phyloP scores from a whole-genome alignment of 345 rosid species.

The Sisymbrium altissimum region DNA sequence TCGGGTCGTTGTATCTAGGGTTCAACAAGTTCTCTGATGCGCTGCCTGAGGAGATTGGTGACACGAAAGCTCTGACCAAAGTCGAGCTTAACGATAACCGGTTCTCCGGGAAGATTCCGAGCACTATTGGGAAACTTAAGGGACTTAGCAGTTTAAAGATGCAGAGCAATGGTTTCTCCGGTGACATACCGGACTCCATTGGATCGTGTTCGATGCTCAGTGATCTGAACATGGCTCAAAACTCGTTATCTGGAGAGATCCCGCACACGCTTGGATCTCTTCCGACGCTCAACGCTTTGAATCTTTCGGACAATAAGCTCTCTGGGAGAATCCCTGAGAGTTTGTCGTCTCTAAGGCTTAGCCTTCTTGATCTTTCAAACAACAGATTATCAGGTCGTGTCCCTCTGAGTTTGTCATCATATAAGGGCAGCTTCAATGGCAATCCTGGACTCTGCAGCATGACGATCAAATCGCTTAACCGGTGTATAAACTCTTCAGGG shows the following conservation, averaged over 20 bases:
- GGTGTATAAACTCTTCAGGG: constrained; percentile 46
- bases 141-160: constrained; percentile 49
- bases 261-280: constrained; percentile 66
- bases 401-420: constrained; percentile 68
- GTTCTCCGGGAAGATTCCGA: constrained; percentile 62
- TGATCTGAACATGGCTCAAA: constrained; percentile 61
- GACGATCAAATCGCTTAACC: constrained; percentile 48
- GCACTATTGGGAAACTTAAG: constrained; percentile 51
- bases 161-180: constrained; percentile 60
- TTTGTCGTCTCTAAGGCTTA: constrained; percentile 62
- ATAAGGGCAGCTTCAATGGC: constrained; percentile 70
- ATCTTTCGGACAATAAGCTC: constrained; percentile 63
- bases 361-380: constrained; percentile 78
- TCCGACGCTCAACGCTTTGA: constrained; percentile 64
- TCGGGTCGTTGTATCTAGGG: constrained; percentile 43
- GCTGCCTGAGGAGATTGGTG: constrained; percentile 64
- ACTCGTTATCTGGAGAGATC: constrained; percentile 61
- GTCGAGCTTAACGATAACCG: constrained; percentile 57
- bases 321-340: constrained; percentile 65
- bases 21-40: constrained; percentile 66
- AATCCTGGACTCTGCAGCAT: constrained; percentile 71
- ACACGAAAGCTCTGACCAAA: constrained; percentile 38
- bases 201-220: constrained; percentile 63
- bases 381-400: constrained; percentile 62
- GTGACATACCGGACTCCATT: constrained; percentile 55